Percentiles rank a stretch among this genome's conserved stretches.
phyloP scores from a whole-genome alignment of 805 yeast genomes.

The Starmera quercuum region DNA sequence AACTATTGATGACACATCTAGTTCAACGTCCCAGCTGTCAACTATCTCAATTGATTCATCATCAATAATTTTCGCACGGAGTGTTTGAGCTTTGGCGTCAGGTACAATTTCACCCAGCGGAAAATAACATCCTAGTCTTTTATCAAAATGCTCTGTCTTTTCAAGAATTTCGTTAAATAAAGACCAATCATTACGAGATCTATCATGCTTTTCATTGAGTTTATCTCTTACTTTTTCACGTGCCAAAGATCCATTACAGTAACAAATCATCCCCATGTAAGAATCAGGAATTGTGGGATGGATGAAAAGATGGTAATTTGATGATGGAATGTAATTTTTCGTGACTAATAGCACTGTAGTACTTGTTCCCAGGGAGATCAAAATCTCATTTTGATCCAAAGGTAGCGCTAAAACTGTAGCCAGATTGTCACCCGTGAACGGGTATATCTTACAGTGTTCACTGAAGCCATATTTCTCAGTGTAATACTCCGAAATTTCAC shows the following conservation, averaged over 20 bases:
- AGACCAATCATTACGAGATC: constrained; percentile 44
- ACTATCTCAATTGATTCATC: constrained; percentile 22
- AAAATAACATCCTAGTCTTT: constrained; percentile 70
- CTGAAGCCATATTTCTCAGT: constrained; percentile 56
- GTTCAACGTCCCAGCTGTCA: constrained; percentile 40
- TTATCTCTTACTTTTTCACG: constrained; percentile 68
- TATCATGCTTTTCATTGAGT: constrained; percentile 38
- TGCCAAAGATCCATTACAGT: constrained; percentile 85
- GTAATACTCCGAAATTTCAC: constrained; percentile 53
- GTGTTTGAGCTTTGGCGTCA: constrained; percentile 57
- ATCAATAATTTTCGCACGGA: constrained; percentile 38
- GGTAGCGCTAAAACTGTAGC: constrained; percentile 86
- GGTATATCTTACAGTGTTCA: constrained; percentile 48
- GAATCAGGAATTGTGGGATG: constrained; percentile 75
- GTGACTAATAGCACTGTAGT: constrained; percentile 83
- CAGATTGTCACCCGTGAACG: constrained; percentile 87
- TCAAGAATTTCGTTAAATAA: constrained; percentile 51
- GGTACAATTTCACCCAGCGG: constrained; percentile 92
- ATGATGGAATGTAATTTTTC: constrained; percentile 66
- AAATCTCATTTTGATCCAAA: constrained; percentile 62
- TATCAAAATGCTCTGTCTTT: constrained; percentile 21
- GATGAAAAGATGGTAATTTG: constrained; percentile 76
- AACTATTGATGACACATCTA: constrained; percentile 70
- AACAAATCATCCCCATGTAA: constrained; percentile 94
- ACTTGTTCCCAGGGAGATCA: constrained; percentile 85